A percentile compares a stretch with the other conserved stretches of the same genome.
Evolutionary conservation across 169 alveolate species (phyloP).

Genomic region (Plasmodium cynomolgi): DNA sequence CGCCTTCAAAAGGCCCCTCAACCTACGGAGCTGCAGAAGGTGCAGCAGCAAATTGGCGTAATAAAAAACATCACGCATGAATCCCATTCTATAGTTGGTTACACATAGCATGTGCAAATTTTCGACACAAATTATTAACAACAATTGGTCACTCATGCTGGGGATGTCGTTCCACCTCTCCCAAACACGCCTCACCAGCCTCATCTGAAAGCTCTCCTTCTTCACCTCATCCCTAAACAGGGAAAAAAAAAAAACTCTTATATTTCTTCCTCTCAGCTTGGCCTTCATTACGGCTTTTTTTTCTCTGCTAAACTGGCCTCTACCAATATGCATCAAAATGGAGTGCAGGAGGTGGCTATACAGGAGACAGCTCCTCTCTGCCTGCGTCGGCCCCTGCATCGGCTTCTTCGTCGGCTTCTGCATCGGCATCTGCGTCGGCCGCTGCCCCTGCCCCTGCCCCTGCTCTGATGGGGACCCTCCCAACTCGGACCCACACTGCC

Average conservation of each 20-base stretch:
- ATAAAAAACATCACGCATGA: conserved; percentile 12
- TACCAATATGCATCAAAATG: conserved; percentile 1
- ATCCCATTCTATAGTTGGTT: background rate
- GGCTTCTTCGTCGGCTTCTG: background rate
- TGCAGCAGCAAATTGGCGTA: conserved; percentile 13
- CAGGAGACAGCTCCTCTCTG: background rate
- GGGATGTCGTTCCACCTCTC: conserved; percentile 39
- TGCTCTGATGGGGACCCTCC: background rate
- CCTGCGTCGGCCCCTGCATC: background rate
- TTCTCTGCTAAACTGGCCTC: background rate
- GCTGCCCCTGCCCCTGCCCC: background rate
- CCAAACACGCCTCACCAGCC: background rate
- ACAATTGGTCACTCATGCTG: background rate
- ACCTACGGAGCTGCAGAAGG: conserved; percentile 5
- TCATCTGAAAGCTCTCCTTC: background rate
- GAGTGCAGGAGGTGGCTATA: conserved; percentile 35
- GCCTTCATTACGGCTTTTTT: background rate
- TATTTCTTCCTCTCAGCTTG: background rate
- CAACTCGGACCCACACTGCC: background rate
- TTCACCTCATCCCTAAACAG: background rate
- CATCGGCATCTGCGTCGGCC: background rate
- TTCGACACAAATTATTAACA: conserved; percentile 13
- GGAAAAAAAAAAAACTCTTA: background rate
- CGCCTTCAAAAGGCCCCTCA: conserved; percentile 14
- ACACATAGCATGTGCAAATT: conserved; percentile 35